Base-by-base conservation (phyloP, 805 yeast species). In the Candida mattraensis region DNA sequence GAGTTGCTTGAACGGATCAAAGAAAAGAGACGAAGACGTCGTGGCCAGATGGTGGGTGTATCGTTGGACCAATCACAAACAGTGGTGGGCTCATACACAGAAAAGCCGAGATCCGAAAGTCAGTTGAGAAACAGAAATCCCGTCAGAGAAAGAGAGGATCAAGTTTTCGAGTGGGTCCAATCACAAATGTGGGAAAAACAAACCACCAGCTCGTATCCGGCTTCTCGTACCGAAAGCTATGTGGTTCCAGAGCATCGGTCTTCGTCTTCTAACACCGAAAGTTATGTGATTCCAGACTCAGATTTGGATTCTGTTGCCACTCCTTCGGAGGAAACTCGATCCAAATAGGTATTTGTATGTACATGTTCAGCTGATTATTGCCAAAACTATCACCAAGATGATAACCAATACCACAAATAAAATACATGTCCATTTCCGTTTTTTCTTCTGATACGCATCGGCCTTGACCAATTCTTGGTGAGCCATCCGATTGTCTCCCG, bases 381-480 rank as follows among this genome's bases (percentile, higher is more conserved):
- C 81, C 28, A 84, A 56, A 0, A 83, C 69, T 3, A 85, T 61
- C 35, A 86, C 61, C 8, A 79, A 68, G 20, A 86, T 61, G 2
- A 85, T 69, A 3, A 75, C 61, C 30, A 86, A 55, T 1, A 80
- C 75, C 11, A 77, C 64, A 32, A 88, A 62, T 11, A 84, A 49
- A 6, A 83, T 70, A 55, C 88, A 78, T 21, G 84, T 74, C 80
- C 95, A 88, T 50, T 77, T 81, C 2, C 88, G 72, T 47, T 80
- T 78, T 36, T 67, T 63, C 47, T 72, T 70, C 56, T 87, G 95
- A 48, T 84, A 80, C 32, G 78, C 78, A 44, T 87, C 78, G 5
- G 96, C 96, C 50, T 77, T 79, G 7, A 58, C 60, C 31, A 89
- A 67, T 53, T 88, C 94, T 14, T 74, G 71, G 19, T 78, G 72